Conservation (phyloP, 306 rosid species). For the Corylus heterophylla region DNA sequence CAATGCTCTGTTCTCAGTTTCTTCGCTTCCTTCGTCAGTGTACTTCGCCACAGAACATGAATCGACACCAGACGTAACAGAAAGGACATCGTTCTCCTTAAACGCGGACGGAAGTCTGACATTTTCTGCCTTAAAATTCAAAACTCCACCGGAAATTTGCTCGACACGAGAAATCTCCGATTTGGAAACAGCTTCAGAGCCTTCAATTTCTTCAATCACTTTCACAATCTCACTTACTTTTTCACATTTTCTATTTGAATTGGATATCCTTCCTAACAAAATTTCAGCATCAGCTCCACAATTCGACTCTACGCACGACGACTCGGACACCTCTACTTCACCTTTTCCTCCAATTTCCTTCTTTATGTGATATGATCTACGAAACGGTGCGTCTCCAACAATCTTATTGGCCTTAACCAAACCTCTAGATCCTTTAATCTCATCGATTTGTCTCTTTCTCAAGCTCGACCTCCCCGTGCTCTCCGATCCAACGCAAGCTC, state of each 20-base stretch:
- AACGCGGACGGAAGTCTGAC: conserved; percentile 28
- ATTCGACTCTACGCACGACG: conserved; percentile 85
- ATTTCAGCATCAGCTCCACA: conserved; percentile 39
- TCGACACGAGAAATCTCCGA: conserved; percentile 51
- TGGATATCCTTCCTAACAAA: conserved; percentile 33
- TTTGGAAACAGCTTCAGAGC: conserved; percentile 37
- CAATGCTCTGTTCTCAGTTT: conserved; percentile 44
- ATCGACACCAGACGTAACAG: conserved; percentile 39
- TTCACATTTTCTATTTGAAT: conserved; percentile 42
- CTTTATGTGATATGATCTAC: conserved; percentile 26
- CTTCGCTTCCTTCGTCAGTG: conserved; percentile 27
- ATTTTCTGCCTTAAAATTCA: conserved; percentile 27
- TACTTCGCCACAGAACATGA: conserved; percentile 32
- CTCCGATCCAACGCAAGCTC: conserved; percentile 40
- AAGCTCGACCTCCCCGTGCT: conserved; percentile 27
- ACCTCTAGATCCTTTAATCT: not conserved
- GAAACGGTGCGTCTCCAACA: not conserved
- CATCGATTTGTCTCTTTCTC: conserved; percentile 32
- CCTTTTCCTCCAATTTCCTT: conserved; percentile 31
- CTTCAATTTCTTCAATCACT: conserved; percentile 36
- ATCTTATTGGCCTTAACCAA: conserved; percentile 1
- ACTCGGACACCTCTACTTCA: conserved; percentile 59
- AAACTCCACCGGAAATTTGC: conserved; percentile 19
- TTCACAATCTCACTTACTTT: conserved; percentile 27
- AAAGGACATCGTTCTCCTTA: conserved; percentile 40